These are phyloP conservation scores for Plectosphaerella cucumerina DNA, from an alignment of 2,329 filamentous ascomycete species.

Conservation along the genomic window DNA sequence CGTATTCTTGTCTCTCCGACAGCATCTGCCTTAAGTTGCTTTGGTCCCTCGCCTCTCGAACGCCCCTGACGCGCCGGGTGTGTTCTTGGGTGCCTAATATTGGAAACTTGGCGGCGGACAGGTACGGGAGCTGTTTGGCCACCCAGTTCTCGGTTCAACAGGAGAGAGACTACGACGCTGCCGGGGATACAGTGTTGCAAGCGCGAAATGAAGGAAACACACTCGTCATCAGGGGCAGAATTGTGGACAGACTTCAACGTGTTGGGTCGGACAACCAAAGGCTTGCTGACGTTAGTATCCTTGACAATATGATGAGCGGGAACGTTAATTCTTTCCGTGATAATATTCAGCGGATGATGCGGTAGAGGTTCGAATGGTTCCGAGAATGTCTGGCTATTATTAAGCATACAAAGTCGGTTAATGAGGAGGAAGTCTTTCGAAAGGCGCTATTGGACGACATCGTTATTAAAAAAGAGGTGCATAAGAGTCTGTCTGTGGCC, in stretches of 20 bases:
- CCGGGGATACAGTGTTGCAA: conserved; percentile 1
- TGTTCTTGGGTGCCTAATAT: conserved; percentile 1
- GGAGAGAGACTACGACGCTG: conserved; percentile 1
- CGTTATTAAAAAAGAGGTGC: conserved; percentile 1
- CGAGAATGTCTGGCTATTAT: conserved; percentile 1
- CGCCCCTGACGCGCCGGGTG: not conserved
- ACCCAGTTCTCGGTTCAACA: conserved; percentile 1
- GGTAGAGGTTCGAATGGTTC: conserved; percentile 1
- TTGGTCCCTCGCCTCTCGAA: conserved; percentile 1
- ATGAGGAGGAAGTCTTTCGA: conserved; percentile 3
- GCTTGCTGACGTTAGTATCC: conserved; percentile 2
- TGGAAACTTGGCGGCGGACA: not conserved
- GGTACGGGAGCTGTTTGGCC: not conserved
- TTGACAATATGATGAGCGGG: not conserved
- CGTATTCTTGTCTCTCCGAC: conserved; percentile 1
- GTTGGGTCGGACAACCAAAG: conserved; percentile 1
- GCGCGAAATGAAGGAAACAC: not conserved
- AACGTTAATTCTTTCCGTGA: not conserved
- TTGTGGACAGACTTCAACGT: conserved; percentile 1
- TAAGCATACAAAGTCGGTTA: not conserved
- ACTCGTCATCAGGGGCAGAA: conserved; percentile 1
- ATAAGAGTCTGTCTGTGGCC: not conserved
- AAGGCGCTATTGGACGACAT: not conserved
- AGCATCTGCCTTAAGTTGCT: conserved; percentile 3
- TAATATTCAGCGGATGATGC: not conserved